phyloP scores from a whole-genome alignment of 176 grass and related monocot species.

The Coix lacrymajobi region DNA sequence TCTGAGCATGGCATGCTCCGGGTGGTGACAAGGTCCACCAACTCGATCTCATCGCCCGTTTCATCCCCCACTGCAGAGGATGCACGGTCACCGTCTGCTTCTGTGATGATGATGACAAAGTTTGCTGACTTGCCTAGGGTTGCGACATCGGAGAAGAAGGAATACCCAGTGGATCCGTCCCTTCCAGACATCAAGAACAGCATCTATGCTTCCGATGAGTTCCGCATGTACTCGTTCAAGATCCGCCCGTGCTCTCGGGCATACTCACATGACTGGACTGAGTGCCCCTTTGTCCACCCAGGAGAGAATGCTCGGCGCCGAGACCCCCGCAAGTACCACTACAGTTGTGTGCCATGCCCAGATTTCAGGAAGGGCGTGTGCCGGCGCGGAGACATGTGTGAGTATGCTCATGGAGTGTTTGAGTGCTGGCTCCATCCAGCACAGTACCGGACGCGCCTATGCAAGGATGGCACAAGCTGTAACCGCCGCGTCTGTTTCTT shows the following conservation, averaged over 20 bases:
- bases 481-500: slow-evolving; percentile 80
- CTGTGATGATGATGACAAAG: slow-evolving; percentile 38
- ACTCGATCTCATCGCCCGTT: slow-evolving; percentile 30
- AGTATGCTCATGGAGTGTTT: slow-evolving; percentile 86
- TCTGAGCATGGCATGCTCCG: slow-evolving; percentile 27
- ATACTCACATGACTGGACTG: slow-evolving; percentile 89
- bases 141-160: slow-evolving; percentile 55
- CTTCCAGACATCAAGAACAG: slow-evolving; percentile 85
- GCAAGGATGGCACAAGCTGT: slow-evolving; percentile 80
- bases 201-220: slow-evolving; percentile 73
- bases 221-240: slow-evolving; percentile 92
- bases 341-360: slow-evolving; percentile 81
- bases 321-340: slow-evolving; percentile 77
- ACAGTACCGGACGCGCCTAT: slow-evolving; percentile 69
- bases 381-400: slow-evolving; percentile 67
- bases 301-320: slow-evolving; percentile 80
- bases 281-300: slow-evolving; percentile 88
- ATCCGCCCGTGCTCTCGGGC: slow-evolving; percentile 77
- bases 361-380: slow-evolving; percentile 81
- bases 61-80: slow-evolving; percentile 46
- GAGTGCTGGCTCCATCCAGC: slow-evolving; percentile 92
- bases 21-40: slow-evolving; percentile 31
- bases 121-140: slow-evolving; percentile 50
- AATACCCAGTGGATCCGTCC: slow-evolving; percentile 72
- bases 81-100: slow-evolving; percentile 36